Evolutionary conservation across 805 yeast species (phyloP).

Genomic region (Komagataella phaffii): DNA sequence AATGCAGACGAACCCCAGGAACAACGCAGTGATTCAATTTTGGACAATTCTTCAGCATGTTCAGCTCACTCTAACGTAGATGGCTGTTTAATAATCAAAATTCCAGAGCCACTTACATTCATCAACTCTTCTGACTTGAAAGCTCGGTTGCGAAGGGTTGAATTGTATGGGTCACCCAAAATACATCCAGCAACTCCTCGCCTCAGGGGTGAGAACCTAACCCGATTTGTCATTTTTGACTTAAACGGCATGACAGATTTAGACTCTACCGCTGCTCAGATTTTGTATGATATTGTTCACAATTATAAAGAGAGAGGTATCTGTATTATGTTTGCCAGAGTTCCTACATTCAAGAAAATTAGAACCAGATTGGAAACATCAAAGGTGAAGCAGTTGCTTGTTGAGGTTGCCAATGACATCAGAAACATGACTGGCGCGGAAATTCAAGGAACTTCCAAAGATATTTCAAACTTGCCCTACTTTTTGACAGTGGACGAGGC

Average conservation of each 20-base stretch:
- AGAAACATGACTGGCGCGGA: conserved; percentile 5
- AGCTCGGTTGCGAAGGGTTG: conserved; percentile 52
- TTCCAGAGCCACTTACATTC: conserved; percentile 83
- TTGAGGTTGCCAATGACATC: neutral
- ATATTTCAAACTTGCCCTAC: conserved; percentile 24
- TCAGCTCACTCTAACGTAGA: conserved; percentile 23
- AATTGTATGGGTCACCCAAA: conserved; percentile 59
- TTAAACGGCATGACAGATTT: conserved; percentile 70
- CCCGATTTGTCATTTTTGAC: conserved; percentile 57
- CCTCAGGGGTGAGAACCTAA: conserved; percentile 26
- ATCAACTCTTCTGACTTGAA: conserved; percentile 74
- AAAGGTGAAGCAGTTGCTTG: conserved; percentile 33
- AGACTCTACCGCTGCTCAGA: conserved; percentile 73
- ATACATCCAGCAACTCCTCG: conserved; percentile 67
- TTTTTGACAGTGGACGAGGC: conserved; percentile 47
- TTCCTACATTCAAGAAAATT: conserved; percentile 34
- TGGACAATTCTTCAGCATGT: neutral
- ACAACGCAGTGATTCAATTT: neutral
- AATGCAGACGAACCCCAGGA: conserved; percentile 43
- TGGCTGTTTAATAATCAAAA: conserved; percentile 64
- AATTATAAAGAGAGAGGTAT: conserved; percentile 42
- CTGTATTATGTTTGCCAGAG: conserved; percentile 45
- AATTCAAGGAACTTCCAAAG: conserved; percentile 15
- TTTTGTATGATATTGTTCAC: conserved; percentile 44
- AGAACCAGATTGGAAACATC: conserved; percentile 36